A percentile compares a stretch with the other conserved stretches of the same genome.
Conservation (phyloP, 805 yeast genomes). For the Sugiyamaella lignohabitans region DNA sequence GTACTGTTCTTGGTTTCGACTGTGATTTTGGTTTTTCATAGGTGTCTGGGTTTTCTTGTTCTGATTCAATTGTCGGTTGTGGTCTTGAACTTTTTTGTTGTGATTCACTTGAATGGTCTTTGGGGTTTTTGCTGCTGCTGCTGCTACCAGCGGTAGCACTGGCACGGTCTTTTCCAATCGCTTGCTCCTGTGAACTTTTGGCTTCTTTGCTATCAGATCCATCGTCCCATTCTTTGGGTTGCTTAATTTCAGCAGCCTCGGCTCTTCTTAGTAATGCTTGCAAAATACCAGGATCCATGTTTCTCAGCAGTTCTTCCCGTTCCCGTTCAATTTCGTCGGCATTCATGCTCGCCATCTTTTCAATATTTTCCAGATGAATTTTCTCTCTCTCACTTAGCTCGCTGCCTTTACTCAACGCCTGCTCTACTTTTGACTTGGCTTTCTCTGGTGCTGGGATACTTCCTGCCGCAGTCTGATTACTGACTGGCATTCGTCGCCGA, state of each 20-base stretch:
- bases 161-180: slow-evolving; percentile 2
- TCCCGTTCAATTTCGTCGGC: slow-evolving; percentile 59
- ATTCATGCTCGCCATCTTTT: slow-evolving; percentile 54
- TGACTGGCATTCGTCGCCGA: neutral
- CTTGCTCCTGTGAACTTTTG: slow-evolving; percentile 1
- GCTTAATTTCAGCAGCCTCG: slow-evolving; percentile 38
- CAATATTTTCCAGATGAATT: slow-evolving; percentile 71
- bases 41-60: neutral
- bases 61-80: neutral
- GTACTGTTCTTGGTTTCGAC: too few species aligned
- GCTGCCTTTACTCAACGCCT: slow-evolving; percentile 10
- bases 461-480: neutral
- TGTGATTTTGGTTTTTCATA: too few species aligned
- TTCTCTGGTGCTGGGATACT: slow-evolving; percentile 4
- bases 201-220: neutral
- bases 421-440: slow-evolving; percentile 5
- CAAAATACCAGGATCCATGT: slow-evolving; percentile 63
- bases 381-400: slow-evolving; percentile 57
- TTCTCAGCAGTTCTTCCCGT: slow-evolving; percentile 56
- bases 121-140: too few species aligned
- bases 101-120: too few species aligned
- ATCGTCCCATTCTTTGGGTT: neutral
- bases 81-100: slow-evolving; percentile 3
- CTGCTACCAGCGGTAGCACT: too few species aligned
- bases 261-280: slow-evolving; percentile 37